Evolutionary conservation across 108 stramenopile genomes (phyloP).

Genomic region (Cyclotella cryptica): DNA sequence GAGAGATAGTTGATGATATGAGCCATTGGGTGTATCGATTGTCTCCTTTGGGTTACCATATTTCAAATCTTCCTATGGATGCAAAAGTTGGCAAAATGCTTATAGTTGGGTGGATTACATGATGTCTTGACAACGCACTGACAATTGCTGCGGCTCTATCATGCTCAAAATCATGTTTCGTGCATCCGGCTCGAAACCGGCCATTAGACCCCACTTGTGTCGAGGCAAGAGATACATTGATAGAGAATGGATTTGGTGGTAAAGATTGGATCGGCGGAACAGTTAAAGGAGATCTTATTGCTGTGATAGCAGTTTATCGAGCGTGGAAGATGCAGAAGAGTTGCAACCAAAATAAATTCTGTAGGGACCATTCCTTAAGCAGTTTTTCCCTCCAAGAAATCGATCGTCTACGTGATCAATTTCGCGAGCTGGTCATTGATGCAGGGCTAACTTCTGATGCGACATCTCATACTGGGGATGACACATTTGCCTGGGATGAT

Average conservation of each 20-base stretch:
- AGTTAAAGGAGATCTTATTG: conserved; percentile 71
- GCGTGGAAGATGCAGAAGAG: conserved; percentile 45
- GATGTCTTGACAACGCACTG: conserved; percentile 73
- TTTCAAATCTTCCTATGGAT: conserved; percentile 87
- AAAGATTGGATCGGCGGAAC: conserved; percentile 58
- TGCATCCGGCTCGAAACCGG: conserved; percentile 3
- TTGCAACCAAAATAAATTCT: conserved; percentile 45
- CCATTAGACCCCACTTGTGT: conserved; percentile 16
- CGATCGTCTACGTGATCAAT: conserved; percentile 55
- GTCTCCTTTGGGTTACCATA: conserved; percentile 88
- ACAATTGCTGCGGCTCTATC: conserved; percentile 76
- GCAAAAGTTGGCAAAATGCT: conserved; percentile 82
- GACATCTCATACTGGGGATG: background rate
- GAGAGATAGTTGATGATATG: conserved; percentile 6
- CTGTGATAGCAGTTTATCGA: conserved; percentile 65
- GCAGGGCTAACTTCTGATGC: conserved; percentile 54
- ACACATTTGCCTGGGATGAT: conserved; percentile 18
- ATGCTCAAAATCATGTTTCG: conserved; percentile 56
- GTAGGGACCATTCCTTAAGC: conserved; percentile 50
- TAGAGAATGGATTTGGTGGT: conserved; percentile 74
- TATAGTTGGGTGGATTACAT: conserved; percentile 71
- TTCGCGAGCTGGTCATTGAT: conserved; percentile 54
- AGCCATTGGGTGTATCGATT: conserved; percentile 47
- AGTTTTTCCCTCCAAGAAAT: conserved; percentile 53
- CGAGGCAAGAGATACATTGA: conserved; percentile 46